These are phyloP conservation scores for Vigna angularis DNA, from an alignment of 306 rosid genomes.

Conservation along the genomic window DNA sequence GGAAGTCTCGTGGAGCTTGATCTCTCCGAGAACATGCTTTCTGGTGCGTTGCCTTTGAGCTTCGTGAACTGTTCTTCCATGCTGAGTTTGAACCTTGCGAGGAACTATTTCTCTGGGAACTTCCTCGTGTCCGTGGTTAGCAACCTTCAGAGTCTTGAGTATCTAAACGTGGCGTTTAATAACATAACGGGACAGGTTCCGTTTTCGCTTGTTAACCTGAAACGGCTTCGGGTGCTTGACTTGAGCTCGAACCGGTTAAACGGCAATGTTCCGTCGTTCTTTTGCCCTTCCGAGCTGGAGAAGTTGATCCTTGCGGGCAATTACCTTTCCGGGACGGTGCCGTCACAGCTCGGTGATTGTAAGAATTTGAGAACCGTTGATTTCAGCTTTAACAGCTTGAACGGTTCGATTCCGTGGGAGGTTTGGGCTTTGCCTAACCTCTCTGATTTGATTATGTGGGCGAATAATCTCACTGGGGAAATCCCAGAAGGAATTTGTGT, in stretches of 20 bases:
- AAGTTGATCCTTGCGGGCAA: constrained; percentile 66
- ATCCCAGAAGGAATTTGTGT: constrained; percentile 71
- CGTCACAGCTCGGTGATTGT: constrained; percentile 64
- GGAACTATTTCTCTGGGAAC: constrained; percentile 61
- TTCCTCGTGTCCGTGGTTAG: constrained; percentile 58
- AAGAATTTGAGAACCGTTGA: constrained; percentile 60
- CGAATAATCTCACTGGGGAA: constrained; percentile 63
- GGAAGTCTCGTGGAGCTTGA: constrained; percentile 60
- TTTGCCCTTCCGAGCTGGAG: constrained; percentile 58
- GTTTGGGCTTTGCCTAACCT: constrained; percentile 73
- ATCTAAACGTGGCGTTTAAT: constrained; percentile 66
- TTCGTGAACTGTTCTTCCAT: constrained; percentile 61
- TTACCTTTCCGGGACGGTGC: constrained; percentile 59
- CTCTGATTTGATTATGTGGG: constrained; percentile 79
- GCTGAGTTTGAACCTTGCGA: constrained; percentile 58
- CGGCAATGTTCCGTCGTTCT: constrained; percentile 60
- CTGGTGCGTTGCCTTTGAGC: constrained; percentile 62
- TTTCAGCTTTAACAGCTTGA: constrained; percentile 72
- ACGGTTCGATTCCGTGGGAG: constrained; percentile 65
- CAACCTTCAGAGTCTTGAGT: constrained; percentile 50
- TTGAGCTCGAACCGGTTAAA: constrained; percentile 65
- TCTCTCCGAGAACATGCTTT: constrained; percentile 59
- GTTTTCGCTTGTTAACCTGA: constrained; percentile 54
- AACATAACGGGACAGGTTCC: constrained; percentile 71
- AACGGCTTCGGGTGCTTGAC: constrained; percentile 63